Evolutionary conservation across 371 early-diverging fungal genomes (phyloP).

Genomic region (Blakeslea trispora): DNA sequence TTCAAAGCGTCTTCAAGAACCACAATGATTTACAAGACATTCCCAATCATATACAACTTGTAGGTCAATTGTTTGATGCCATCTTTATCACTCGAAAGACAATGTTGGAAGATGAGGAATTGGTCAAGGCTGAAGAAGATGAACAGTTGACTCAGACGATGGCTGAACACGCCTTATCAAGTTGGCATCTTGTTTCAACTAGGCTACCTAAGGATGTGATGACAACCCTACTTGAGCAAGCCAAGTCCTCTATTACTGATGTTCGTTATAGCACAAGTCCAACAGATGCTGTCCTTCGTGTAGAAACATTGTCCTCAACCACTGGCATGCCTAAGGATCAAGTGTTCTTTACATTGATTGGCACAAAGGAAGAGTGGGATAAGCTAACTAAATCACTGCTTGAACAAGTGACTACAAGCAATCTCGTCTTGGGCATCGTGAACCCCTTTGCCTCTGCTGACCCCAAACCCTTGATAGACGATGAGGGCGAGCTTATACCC

Average conservation of each 20-base stretch:
- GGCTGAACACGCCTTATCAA: constrained; percentile 10
- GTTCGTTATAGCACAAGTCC: constrained; percentile 41
- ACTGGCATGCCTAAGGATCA: neutral
- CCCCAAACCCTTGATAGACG: constrained; percentile 23
- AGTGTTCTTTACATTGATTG: constrained; percentile 15
- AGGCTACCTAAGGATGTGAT: constrained; percentile 9
- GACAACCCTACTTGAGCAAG: constrained; percentile 31
- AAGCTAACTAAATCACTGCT: constrained; percentile 4
- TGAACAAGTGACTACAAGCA: constrained; percentile 21
- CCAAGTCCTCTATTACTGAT: constrained; percentile 46
- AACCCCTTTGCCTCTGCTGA: constrained; percentile 27
- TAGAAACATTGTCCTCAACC: constrained; percentile 13
- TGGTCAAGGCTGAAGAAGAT: constrained; percentile 11
- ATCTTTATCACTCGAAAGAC: constrained; percentile 26
- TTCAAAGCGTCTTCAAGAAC: constrained; percentile 9
- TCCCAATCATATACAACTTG: neutral
- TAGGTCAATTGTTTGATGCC: constrained; percentile 32
- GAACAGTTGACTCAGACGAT: constrained; percentile 11
- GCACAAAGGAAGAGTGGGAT: constrained; percentile 30
- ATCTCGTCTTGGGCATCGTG: constrained; percentile 21
- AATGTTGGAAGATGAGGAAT: constrained; percentile 13
- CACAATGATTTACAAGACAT: neutral
- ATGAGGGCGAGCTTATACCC: constrained; percentile 33
- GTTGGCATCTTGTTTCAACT: constrained; percentile 22
- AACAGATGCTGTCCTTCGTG: constrained; percentile 28